A percentile compares a stretch with the other conserved stretches of the same genome.
Conservation (phyloP, 2,329 filamentous ascomycete genomes). For the Alternaria ethzedia region DNA sequence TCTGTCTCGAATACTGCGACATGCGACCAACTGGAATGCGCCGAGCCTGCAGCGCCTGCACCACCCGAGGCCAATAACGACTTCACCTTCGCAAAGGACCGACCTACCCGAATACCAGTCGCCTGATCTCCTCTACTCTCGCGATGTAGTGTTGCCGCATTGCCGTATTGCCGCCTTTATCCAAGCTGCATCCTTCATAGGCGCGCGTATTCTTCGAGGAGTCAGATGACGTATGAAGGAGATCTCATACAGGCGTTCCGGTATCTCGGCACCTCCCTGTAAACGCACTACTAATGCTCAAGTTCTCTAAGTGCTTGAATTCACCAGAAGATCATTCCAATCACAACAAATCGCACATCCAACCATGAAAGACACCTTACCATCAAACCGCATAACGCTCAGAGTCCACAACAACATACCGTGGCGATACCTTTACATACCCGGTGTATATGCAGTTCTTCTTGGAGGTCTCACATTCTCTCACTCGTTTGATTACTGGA, state of each 20-base stretch:
- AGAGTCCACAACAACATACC: neutral
- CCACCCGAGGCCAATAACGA: neutral
- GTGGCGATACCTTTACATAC: neutral
- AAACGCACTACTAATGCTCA: neutral
- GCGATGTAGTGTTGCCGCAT: neutral
- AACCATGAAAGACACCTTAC: neutral
- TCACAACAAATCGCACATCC: neutral
- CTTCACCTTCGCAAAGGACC: neutral
- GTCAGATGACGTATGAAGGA: neutral
- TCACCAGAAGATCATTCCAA: neutral
- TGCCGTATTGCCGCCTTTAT: neutral
- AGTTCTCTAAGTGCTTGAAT: neutral
- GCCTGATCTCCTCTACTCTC: neutral
- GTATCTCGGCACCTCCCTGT: neutral
- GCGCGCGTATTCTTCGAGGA: neutral
- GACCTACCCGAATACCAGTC: neutral
- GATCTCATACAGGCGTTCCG: neutral
- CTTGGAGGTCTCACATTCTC: neutral
- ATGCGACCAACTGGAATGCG: neutral
- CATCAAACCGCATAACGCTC: neutral
- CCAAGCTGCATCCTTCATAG: neutral
- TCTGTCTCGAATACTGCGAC: neutral
- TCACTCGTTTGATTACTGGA: neutral
- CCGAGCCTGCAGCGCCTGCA: neutral
- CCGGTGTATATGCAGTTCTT: neutral